Conservation (phyloP, 257 asterid genomes). For the Nicotiana tabacum region DNA sequence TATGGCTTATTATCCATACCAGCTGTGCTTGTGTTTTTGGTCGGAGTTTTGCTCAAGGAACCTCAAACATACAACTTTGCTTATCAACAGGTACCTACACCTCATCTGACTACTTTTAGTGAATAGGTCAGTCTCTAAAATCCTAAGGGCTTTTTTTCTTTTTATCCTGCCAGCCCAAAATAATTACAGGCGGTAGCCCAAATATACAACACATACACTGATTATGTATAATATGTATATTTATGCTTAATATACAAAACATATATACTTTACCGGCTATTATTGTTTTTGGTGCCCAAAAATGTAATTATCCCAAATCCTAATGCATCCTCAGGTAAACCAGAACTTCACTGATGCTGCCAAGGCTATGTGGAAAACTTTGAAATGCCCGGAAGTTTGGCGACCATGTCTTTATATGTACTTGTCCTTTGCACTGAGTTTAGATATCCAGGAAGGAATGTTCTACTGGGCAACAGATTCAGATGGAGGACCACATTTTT, state of each 20-base stretch:
- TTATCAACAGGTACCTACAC: conserved; percentile 54
- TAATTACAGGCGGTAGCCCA: too few relatives aligned
- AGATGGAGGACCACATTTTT: conserved; percentile 61
- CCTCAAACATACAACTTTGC: conserved; percentile 36
- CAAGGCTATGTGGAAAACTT: conserved; percentile 82
- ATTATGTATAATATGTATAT: too few relatives aligned
- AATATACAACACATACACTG: too few relatives aligned
- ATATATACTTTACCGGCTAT: too few relatives aligned
- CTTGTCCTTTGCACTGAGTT: conserved; percentile 62
- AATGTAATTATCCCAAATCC: too few relatives aligned
- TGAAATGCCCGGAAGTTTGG: conserved; percentile 77
- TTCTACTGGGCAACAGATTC: conserved; percentile 93
- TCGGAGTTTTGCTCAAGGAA: conserved; percentile 76
- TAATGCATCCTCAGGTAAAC: conserved; percentile 48
- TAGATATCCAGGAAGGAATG: conserved; percentile 76
- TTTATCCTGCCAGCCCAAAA: too few relatives aligned
- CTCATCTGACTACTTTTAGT: conserved; percentile 1
- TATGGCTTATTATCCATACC: conserved; percentile 77
- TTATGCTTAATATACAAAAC: too few relatives aligned
- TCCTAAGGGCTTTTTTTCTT: not conserved
- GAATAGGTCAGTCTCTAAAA: conserved; percentile 13
- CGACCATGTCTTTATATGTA: conserved; percentile 91
- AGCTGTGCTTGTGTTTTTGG: conserved; percentile 64
- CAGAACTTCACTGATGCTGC: conserved; percentile 67
- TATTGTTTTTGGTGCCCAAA: too few relatives aligned